Base-by-base conservation (phyloP, 257 asterid species). In the Handroanthus guayacan region DNA sequence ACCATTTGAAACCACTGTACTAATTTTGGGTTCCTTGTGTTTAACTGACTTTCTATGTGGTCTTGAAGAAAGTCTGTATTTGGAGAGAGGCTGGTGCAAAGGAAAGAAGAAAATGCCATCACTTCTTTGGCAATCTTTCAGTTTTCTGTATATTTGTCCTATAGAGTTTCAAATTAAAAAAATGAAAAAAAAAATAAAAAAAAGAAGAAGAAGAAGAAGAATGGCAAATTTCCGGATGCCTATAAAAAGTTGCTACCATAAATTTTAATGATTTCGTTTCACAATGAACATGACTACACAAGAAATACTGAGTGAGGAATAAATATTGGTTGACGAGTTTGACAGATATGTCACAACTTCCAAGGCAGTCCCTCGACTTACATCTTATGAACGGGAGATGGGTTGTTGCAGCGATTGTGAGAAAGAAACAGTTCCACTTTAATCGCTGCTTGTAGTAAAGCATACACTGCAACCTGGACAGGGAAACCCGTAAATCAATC, bases 381-480 rank as follows among this genome's bases (percentile, higher is more conserved):
- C 97, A 86, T 89, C 76, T 87, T 86, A 25, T 71, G 72, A 65
- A 87, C 95, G 55, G 89, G 81, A 81, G 95, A 87, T 41, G 85
- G 83, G 76, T 75, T 83, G 91, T 74, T 86, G 85, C 84, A 73
- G 80, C 92, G 92, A 66, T 92, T 92, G 44, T 86, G 97, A 48
- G 95, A 89, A 74, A 89, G 95, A 86, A 89, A 80, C 61, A 75
- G 43, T 67, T 92, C 97, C 75, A 87, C 95, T 75, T 89, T 90
- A 37, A 86, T 83, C 57, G 86, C 92, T 60, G 95, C 95, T 81
- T 83, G 85, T 70, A 90, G 83, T 80, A 90, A 72, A 67, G 93
- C 92, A 85, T 90, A 92, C 12, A 79, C 86, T 50, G 97, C 93
- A 75, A 86, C 97, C 95, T 90, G 92, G 55, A 64, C n/a, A 56